These are phyloP conservation scores for Suhomyces faveliae DNA, from an alignment of 805 yeast species.

Conservation along the genomic window DNA sequence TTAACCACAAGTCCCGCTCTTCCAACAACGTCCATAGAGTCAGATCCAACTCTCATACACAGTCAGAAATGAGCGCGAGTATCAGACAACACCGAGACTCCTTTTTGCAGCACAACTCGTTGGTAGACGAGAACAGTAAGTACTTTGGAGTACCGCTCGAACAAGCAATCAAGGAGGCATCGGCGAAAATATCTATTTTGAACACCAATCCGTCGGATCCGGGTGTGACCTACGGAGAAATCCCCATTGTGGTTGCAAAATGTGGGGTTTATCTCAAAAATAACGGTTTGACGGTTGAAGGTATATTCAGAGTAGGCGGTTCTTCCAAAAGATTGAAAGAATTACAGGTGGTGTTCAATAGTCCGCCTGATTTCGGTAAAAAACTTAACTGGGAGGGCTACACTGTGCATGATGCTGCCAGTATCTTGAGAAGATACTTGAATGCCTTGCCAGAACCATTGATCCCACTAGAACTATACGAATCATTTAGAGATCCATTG, in stretches of 20 bases:
- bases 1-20: conserved; percentile 51
- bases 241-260: conserved; percentile 93
- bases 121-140: conserved; percentile 47
- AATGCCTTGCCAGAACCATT: conserved; percentile 91
- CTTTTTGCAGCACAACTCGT: conserved; percentile 44
- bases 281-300: conserved; percentile 77
- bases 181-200: conserved; percentile 68
- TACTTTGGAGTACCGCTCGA: conserved; percentile 80
- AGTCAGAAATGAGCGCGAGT: conserved; percentile 26
- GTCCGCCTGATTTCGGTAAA: conserved; percentile 88
- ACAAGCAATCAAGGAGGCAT: conserved; percentile 70
- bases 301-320: conserved; percentile 92
- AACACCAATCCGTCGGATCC: conserved; percentile 49
- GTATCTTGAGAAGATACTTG: conserved; percentile 78
- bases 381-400: conserved; percentile 88
- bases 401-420: conserved; percentile 96
- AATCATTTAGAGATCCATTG: conserved; percentile 75
- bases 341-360: conserved; percentile 76
- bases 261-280: conserved; percentile 86
- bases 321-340: conserved; percentile 84
- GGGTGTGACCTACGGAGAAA: conserved; percentile 76
- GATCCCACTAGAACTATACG: conserved; percentile 75
- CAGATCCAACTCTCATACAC: conserved; percentile 37
- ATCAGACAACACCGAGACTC: conserved; percentile 51
- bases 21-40: conserved; percentile 44